These are phyloP conservation scores for Prinsepia uniflora DNA, from an alignment of 306 rosid genomes.

Conservation along the genomic window DNA sequence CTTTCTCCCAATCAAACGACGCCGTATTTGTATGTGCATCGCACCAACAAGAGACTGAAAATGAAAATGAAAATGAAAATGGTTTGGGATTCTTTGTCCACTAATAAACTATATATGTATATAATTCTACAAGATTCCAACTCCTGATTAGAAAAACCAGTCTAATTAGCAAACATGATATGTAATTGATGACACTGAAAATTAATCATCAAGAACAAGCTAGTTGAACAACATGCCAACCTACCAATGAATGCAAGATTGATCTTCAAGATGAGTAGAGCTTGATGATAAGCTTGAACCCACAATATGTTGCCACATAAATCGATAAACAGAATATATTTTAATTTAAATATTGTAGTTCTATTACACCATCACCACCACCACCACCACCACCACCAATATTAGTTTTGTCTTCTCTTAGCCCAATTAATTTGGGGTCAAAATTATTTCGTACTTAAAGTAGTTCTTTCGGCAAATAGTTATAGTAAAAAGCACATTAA, in stretches of 20 bases:
- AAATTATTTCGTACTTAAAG: too few relatives aligned
- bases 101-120: background rate
- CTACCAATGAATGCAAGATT: slow-evolving; percentile 13
- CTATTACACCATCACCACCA: background rate
- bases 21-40: slow-evolving; percentile 19
- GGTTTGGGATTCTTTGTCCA: background rate
- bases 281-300: background rate
- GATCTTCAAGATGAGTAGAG: background rate
- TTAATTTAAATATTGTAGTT: too few relatives aligned
- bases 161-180: background rate
- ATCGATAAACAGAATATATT: background rate
- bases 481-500: too few relatives aligned
- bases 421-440: too few relatives aligned
- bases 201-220: background rate
- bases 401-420: too few relatives aligned
- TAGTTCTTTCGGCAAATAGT: too few relatives aligned
- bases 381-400: background rate
- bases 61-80: background rate
- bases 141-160: background rate
- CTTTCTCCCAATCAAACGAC: background rate
- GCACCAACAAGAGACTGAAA: background rate
- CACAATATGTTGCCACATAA: background rate
- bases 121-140: background rate
- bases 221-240: slow-evolving; percentile 9
- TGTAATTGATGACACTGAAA: background rate